phyloP scores from a whole-genome alignment of 2,329 filamentous ascomycete species.

The Immersiporthe knoxdaviesiana region DNA sequence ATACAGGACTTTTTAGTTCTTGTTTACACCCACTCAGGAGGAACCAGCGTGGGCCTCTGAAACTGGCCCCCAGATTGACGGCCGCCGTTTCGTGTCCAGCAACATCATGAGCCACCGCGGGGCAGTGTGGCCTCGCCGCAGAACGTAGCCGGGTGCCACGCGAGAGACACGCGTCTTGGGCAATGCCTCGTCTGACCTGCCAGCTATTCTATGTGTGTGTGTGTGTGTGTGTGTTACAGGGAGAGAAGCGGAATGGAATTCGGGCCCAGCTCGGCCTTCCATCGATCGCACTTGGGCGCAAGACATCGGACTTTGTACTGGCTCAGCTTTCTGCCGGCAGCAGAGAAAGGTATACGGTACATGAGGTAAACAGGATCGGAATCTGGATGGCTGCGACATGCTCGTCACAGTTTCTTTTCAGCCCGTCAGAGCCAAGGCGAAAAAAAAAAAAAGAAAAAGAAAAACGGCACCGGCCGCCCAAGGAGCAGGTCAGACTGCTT shows the following conservation, averaged over 20 bases:
- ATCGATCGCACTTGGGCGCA: slow-evolving; percentile 1
- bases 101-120: slow-evolving; percentile 5
- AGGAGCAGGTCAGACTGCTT: not conserved
- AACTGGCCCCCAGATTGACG: slow-evolving; percentile 9
- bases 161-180: not conserved
- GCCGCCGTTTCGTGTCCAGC: not conserved
- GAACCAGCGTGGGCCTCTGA: not conserved
- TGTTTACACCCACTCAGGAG: not conserved
- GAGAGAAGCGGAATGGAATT: not conserved
- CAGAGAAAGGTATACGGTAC: not conserved
- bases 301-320: not conserved
- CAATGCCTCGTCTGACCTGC: not conserved
- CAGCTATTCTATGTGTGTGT: not conserved
- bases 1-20: not conserved
- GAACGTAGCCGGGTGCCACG: slow-evolving; percentile 1
- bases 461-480: not conserved
- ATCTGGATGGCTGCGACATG: not conserved
- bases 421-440: not conserved
- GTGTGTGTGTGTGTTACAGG: not conserved
- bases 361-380: not conserved
- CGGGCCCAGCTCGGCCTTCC: not conserved
- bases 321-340: not conserved
- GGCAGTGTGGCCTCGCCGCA: slow-evolving; percentile 14
- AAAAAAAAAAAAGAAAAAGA: too few relatives aligned
- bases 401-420: not conserved